Base-by-base conservation (phyloP, 2,329 filamentous ascomycete species). In the Aspergillus novofumigatus region DNA sequence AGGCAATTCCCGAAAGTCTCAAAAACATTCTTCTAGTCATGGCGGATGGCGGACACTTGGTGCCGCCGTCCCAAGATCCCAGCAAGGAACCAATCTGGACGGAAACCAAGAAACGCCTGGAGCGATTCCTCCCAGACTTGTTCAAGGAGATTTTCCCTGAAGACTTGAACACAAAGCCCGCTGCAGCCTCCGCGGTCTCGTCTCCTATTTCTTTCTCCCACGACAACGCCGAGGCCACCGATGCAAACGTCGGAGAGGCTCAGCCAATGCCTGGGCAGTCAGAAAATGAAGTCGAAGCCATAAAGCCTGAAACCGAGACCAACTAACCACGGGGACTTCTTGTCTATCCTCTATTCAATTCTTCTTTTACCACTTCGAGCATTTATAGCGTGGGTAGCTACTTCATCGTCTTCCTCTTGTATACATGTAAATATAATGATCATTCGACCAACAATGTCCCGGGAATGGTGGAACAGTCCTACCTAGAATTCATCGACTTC, bases 1-100 rank as follows among this genome's bases (percentile, higher is more conserved):
- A 99, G 78, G 93, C 94, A 11, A 92, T 97, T 2, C 90, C 91
- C 0, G 94, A 99, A 75, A 94, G 91, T 63, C 79, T 99, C 57
- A 99, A 99, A 77, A 99, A 99, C 64, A 92, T 97, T 53, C 80
- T 97, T 25, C 81, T 99, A 9, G 94, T 99, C 67, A 96, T 99
- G 92, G 87, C 90, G 5, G 94, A 88, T 71, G 92, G 89, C 52
- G 92, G 90, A 38, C 92, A 90, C 67, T 83, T 99, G 4, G 86
- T 91, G 0, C 83, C 90, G 1, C 90, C 90, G 3, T 69, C 71
- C 7, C 74, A 80, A 52, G 77, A 82, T 44, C 63, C 72, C n/a
- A 69, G 64, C 60, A 80, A 83, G 60, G 78, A 80, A 60, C 74
- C 79, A 63, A 72, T 87, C 41, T 88, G 85, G 85, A 72, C 71